Conservation (phyloP, 352 stramenopile species). For the Elongisporangium undulatum region DNA sequence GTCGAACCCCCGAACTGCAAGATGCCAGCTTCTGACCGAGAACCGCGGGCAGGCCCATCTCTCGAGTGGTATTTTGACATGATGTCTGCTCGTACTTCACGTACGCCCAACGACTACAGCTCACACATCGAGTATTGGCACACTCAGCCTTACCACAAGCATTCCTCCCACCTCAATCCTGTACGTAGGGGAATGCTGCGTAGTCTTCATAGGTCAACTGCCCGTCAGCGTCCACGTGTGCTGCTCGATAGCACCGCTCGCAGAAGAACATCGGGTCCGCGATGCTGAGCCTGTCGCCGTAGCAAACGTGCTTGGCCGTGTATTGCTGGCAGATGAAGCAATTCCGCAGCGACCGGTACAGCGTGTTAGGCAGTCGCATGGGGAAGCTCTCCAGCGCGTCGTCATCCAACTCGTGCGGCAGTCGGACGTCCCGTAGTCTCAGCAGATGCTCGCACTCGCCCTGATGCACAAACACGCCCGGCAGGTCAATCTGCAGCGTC, state of each 20-base stretch:
- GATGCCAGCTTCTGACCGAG: slow-evolving; percentile 6
- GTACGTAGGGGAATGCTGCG: slow-evolving; percentile 63
- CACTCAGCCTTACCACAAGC: neutral
- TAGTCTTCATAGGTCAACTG: slow-evolving; percentile 67
- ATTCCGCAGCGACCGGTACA: slow-evolving; percentile 46
- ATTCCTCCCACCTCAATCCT: slow-evolving; percentile 31
- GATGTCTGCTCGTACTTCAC: too few species aligned
- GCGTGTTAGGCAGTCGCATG: slow-evolving; percentile 51
- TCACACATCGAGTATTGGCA: too few species aligned
- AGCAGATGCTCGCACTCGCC: slow-evolving; percentile 76
- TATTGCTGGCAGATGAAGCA: slow-evolving; percentile 75
- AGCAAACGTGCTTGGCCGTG: slow-evolving; percentile 75
- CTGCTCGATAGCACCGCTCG: slow-evolving; percentile 60
- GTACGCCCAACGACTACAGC: too few species aligned
- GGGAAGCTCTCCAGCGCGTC: slow-evolving; percentile 31
- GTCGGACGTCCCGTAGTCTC: slow-evolving; percentile 52
- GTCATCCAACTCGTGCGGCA: slow-evolving; percentile 49
- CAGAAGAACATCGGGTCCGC: slow-evolving; percentile 80
- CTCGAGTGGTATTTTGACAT: too few species aligned
- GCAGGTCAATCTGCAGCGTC: slow-evolving; percentile 44
- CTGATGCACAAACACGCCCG: slow-evolving; percentile 69
- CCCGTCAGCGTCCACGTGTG: slow-evolving; percentile 53
- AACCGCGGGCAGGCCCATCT: too few species aligned
- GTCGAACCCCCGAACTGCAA: too few species aligned
- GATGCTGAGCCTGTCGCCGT: slow-evolving; percentile 56